Percentiles rank a stretch among this genome's conserved stretches.
Evolutionary conservation across 176 grass and related monocot genomes (phyloP).

Genomic region (Carex cristatella): DNA sequence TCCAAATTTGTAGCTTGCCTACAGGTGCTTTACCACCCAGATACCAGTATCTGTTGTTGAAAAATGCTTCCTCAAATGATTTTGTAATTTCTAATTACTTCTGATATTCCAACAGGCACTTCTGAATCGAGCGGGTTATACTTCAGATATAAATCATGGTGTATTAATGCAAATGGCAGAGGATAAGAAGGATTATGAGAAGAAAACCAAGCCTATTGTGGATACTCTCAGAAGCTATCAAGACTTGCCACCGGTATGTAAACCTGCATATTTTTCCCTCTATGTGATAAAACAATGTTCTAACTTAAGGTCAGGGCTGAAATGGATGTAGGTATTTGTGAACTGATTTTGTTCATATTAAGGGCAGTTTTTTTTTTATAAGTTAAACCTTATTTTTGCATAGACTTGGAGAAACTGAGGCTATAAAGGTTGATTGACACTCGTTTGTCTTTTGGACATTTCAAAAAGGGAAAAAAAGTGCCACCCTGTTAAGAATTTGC

Average conservation of each 20-base stretch:
- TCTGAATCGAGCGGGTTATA: conserved; percentile 90
- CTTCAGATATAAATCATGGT: conserved; percentile 93
- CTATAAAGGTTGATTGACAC: not conserved
- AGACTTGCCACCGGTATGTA: conserved; percentile 84
- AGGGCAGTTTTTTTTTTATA: not conserved
- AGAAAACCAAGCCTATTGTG: conserved; percentile 91
- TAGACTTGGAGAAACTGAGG: not conserved
- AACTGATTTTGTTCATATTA: conserved; percentile 6
- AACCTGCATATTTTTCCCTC: not conserved
- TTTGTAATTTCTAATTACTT: conserved; percentile 26
- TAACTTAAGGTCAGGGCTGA: not conserved
- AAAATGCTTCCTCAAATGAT: not conserved
- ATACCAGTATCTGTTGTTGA: conserved; percentile 1
- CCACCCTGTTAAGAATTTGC: not conserved
- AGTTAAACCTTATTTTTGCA: not conserved
- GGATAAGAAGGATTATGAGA: conserved; percentile 86
- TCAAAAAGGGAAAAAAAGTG: not conserved
- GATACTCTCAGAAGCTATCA: conserved; percentile 98
- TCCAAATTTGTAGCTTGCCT: not conserved
- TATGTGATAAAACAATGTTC: not conserved
- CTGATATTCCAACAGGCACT: conserved; percentile 51
- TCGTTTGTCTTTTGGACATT: conserved; percentile 2
- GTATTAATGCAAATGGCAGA: conserved; percentile 99
- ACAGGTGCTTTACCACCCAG: not conserved
- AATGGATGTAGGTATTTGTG: not conserved